phyloP scores from a whole-genome alignment of 2,329 filamentous ascomycete species.

The Zarea fungicola region DNA sequence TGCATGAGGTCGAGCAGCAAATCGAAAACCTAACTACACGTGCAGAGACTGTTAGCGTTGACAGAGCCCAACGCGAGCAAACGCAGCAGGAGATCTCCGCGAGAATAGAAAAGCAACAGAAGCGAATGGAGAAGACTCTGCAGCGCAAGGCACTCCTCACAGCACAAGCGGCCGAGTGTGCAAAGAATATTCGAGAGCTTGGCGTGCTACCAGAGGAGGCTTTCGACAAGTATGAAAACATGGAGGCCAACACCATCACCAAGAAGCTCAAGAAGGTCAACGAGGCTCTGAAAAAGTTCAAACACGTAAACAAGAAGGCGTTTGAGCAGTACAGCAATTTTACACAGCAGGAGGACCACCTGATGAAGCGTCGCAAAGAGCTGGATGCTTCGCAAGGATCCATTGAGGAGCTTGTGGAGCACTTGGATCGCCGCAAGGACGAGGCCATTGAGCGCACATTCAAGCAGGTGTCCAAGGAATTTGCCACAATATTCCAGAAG shows the following conservation, averaged over 20 bases:
- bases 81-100: conserved; percentile 70
- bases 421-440: conserved; percentile 92
- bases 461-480: conserved; percentile 93
- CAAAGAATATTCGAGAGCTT: conserved; percentile 84
- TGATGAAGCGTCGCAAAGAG: conserved; percentile 79
- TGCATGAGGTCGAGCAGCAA: conserved; percentile 68
- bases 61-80: conserved; percentile 60
- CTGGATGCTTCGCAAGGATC: conserved; percentile 80
- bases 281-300: conserved; percentile 90
- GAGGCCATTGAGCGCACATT: conserved; percentile 98
- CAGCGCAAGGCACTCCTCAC: conserved; percentile 79
- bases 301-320: conserved; percentile 98
- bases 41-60: conserved; percentile 50
- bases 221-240: conserved; percentile 82
- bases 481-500: conserved; percentile 87
- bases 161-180: conserved; percentile 72
- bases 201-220: conserved; percentile 92
- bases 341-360: conserved; percentile 81
- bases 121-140: conserved; percentile 85
- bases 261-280: conserved; percentile 82
- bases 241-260: conserved; percentile 67
- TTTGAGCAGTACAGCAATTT: conserved; percentile 99
- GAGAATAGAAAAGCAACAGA: conserved; percentile 79
- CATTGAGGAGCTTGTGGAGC: conserved; percentile 87
- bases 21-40: conserved; percentile 51